Conservation (phyloP, 179 eudicot genomes). For the Spinacia oleracea region DNA sequence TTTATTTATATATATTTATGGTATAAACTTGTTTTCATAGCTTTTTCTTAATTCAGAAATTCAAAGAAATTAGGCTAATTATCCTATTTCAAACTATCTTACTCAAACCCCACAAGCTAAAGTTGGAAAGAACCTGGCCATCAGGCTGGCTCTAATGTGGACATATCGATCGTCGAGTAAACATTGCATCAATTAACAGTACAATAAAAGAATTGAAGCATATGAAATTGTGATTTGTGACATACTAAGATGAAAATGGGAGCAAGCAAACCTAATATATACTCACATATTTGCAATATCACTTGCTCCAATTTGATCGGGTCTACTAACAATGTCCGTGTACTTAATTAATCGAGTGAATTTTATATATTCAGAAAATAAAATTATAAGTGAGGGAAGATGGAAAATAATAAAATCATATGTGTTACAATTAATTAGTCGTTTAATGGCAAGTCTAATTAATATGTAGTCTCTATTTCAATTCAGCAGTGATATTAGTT, state of each 20-base stretch:
- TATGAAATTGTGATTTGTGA: background rate
- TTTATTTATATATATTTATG: background rate
- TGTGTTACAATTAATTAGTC: too few species aligned
- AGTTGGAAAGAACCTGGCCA: background rate
- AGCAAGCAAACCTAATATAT: too few species aligned
- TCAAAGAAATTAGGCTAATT: slow-evolving; percentile 9
- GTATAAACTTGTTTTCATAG: background rate
- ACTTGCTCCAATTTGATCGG: too few species aligned
- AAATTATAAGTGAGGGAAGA: background rate
- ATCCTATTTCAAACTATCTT: background rate
- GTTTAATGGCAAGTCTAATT: too few species aligned
- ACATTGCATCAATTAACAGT: background rate
- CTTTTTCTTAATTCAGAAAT: background rate
- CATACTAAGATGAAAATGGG: too few species aligned
- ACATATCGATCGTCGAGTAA: too few species aligned
- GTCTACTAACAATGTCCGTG: too few species aligned
- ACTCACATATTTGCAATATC: too few species aligned
- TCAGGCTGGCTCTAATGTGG: background rate
- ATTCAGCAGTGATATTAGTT: too few species aligned
- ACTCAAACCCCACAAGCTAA: background rate
- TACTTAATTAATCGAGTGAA: too few species aligned
- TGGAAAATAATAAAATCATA: background rate
- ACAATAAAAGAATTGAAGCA: too few species aligned
- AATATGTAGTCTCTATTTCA: too few species aligned
- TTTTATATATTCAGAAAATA: background rate